Base-by-base conservation (phyloP, 345 rosid species). In the Boechera stricta region DNA sequence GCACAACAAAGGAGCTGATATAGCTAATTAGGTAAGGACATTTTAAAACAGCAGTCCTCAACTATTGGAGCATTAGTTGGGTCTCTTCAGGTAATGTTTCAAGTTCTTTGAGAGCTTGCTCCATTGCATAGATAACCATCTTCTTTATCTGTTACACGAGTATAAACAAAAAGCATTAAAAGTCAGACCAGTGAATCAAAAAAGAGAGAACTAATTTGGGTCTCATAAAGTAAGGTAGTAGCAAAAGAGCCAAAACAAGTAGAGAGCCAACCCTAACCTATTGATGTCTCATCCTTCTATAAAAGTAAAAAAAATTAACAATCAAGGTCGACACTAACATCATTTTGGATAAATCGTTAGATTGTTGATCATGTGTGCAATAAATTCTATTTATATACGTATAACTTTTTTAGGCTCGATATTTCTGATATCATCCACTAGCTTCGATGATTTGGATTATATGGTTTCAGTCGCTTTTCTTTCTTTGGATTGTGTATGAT, bases 51-150 rank as follows among this genome's bases (percentile, higher is more conserved):
- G 5, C 39, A 42, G 35, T 32, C 48, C 24, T 62, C 21, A 21
- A 1, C 24, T 21, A 21, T 4, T 70, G 16, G 65, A 52, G 47
- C 75, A 33, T 69, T 2, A n/a, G 57, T 28, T 2, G 38, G 36
- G 15, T 41, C 18, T 77, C 59, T 54, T 16, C 41, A 0, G 52
- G 9, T 29, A 71, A 28, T 4, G 52, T 24, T 52, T 71, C 76
- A 55, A 55, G 53, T 64, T 77, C 76, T 29, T 12, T 47, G 61
- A 77, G 61, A 64, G 85, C 87, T 71, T 86, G 52, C 1, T 84
- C 86, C 4, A 84, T 71, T 51, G 88, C 98, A 62, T 87, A 85
- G 5, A 92, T 69, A 35, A 86, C 81, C 97, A 94, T 94, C 77
- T 94, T 92, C 86, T 87, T 90, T 52, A 90, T 85, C 98, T 94